phyloP scores from a whole-genome alignment of 1,284 basidiomycete genomes.

The Rhodotorula sp. region DNA sequence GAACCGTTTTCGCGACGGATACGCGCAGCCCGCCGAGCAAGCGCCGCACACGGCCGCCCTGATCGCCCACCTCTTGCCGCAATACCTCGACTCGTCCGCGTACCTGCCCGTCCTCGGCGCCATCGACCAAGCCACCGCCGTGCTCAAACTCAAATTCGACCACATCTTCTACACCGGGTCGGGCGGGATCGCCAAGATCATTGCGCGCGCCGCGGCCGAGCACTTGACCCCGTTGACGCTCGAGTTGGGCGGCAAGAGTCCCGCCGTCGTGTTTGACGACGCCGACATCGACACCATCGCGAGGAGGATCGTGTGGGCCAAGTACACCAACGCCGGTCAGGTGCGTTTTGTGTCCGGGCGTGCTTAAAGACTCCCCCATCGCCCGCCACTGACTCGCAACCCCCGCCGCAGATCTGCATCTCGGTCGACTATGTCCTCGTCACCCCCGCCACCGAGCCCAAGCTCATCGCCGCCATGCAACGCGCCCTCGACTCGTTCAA shows the following conservation, averaged over 20 bases:
- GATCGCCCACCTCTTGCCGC: constrained; percentile 44
- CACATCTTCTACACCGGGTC: constrained; percentile 50
- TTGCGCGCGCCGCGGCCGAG: constrained; percentile 50
- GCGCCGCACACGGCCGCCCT: constrained; percentile 47
- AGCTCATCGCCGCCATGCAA: constrained; percentile 34
- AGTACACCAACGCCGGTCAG: constrained; percentile 51
- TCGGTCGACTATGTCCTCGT: constrained; percentile 40
- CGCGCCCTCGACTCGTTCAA: constrained; percentile 26
- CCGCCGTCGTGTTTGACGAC: constrained; percentile 50
- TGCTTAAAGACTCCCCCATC: too few species aligned
- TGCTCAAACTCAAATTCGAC: constrained; percentile 50
- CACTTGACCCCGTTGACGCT: constrained; percentile 46
- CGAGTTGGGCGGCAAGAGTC: constrained; percentile 53
- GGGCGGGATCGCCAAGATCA: constrained; percentile 48
- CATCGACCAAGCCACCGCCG: constrained; percentile 47
- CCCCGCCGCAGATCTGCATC: constrained; percentile 33
- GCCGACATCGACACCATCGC: constrained; percentile 49
- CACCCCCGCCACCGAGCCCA: constrained; percentile 20
- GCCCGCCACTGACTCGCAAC: too few species aligned
- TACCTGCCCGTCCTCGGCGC: constrained; percentile 49
- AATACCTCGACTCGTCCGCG: constrained; percentile 50
- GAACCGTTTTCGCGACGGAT: background rate
- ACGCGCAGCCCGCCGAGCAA: constrained; percentile 44
- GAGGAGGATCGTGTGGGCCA: constrained; percentile 51
- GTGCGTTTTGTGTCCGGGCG: constrained; percentile 21